phyloP scores from a whole-genome alignment of 148 eudicot genomes.

The Spergularia marina region DNA sequence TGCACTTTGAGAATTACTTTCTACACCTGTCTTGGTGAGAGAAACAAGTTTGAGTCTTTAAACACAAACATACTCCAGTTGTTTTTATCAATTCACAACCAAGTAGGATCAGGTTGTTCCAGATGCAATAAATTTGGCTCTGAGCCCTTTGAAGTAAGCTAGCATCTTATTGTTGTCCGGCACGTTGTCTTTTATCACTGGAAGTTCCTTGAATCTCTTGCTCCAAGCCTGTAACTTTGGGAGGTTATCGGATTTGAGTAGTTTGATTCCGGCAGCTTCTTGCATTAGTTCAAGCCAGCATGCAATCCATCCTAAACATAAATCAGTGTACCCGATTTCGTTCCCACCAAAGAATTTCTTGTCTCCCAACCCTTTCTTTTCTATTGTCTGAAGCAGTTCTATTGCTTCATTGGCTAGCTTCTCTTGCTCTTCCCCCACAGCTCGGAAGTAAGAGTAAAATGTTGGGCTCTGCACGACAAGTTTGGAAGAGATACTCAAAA shows the following conservation, averaged over 20 bases:
- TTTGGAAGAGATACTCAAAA: neutral
- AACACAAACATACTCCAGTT: too few species aligned
- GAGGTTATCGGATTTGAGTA: constrained; percentile 20
- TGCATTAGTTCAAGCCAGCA: constrained; percentile 29
- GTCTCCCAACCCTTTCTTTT: constrained; percentile 25
- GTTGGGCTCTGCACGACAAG: constrained; percentile 21
- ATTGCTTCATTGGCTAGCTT: constrained; percentile 28
- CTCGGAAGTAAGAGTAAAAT: constrained; percentile 28
- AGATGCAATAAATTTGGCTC: constrained; percentile 21
- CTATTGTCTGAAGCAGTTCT: constrained; percentile 20
- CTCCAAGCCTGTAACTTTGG: constrained; percentile 30
- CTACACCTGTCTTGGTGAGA: too few species aligned
- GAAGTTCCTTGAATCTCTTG: constrained; percentile 21
- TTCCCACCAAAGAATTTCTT: constrained; percentile 25
- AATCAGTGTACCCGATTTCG: constrained; percentile 23
- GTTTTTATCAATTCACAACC: too few species aligned
- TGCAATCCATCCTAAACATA: constrained; percentile 30
- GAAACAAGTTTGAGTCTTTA: too few species aligned
- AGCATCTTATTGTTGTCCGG: constrained; percentile 22
- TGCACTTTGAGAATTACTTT: too few species aligned
- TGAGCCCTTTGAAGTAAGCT: constrained; percentile 25
- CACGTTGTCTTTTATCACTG: constrained; percentile 22
- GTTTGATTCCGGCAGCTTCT: constrained; percentile 28
- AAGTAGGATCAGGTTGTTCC: neutral
- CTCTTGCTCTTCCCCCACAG: constrained; percentile 30